These are phyloP conservation scores for Pseudonitzschia delicatissima DNA, from an alignment of 108 stramenopile genomes.

Conservation along the genomic window DNA sequence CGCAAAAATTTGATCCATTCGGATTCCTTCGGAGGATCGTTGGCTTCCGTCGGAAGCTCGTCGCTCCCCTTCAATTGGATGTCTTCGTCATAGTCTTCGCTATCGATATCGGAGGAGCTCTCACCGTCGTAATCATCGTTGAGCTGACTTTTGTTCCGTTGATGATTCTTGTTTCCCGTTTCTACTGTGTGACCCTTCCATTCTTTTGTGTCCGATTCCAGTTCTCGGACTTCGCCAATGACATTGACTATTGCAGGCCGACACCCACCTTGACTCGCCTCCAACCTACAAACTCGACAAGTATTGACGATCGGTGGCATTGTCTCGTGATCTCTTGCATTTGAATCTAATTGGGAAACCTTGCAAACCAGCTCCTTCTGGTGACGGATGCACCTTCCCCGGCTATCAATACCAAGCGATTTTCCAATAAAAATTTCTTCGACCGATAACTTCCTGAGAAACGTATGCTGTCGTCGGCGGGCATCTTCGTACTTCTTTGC, in stretches of 20 bases:
- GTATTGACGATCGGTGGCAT: conserved; percentile 2
- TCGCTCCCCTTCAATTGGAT: no score
- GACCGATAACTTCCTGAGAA: background rate
- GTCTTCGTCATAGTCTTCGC: no score
- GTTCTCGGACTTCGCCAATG: conserved; percentile 16
- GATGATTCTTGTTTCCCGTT: background rate
- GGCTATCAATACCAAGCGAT: conserved; percentile 14
- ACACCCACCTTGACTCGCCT: background rate
- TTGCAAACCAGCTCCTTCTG: conserved; percentile 22
- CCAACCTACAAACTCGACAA: conserved; percentile 26
- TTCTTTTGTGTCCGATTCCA: conserved; percentile 27
- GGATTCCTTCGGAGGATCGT: no score
- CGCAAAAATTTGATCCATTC: conserved; percentile 16
- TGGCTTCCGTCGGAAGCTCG: no score
- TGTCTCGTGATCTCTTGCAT: background rate
- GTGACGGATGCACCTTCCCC: conserved; percentile 25
- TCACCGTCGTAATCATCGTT: conserved; percentile 1
- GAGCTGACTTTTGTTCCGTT: background rate
- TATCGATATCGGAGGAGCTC: no score
- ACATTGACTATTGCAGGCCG: conserved; percentile 11
- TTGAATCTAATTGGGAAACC: background rate
- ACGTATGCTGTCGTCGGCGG: background rate
- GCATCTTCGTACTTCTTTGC: background rate
- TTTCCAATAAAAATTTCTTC: conserved; percentile 20
- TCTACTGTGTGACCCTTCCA: conserved; percentile 6